Evolutionary conservation across 2,329 filamentous ascomycete species (phyloP), one percentile per base, ranked within the genome.

Genomic region (Ophiognomonia clavigignenti-juglandacearum): DNA sequence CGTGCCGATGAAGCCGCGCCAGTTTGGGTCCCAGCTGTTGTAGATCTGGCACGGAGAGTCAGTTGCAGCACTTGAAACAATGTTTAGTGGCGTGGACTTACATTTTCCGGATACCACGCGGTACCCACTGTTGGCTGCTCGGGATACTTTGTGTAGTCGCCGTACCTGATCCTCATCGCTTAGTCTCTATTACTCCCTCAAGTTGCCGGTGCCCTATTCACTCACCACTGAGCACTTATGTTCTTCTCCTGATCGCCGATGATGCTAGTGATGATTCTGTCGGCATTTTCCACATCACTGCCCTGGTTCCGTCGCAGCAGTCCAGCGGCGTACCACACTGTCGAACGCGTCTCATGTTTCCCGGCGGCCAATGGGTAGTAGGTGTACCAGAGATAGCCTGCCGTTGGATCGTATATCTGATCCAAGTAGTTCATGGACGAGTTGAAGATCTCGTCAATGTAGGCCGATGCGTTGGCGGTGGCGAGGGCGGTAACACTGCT

Each of bases 1-100:
- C 0, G 77, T 81, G 11, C 78, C 77, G 27, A 83, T 69, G 47
- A 84, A 83, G 1, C 79, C 80, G 41, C 80, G 68, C 80, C 80
- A 83, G 51, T 84, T 83, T 2, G 79, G 78, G 53, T 83, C 80
- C 75, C 77, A 83, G 0, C 73, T 71, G 46, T 72, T 69, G 56
- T 82, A 80, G 27, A 78, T 77, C 4, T 60, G 57, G n/a, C 22
- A 43, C 13, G 5, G 19, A 2, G 13, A 4, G 2, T n/a, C 16
- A n/a, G n/a, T n/a, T n/a, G 4, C 3, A 27, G 13, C n/a, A n/a
- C 24, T n/a, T 19, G 20, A 22, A 4, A 20, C 32, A 13, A 39
- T 38, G 23, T 39, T 36, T 13, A 38, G 43, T 10, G n/a, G n/a
- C 3, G 22, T n/a, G 4, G 19, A 22, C 46, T 11, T 23, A 51